These are phyloP conservation scores for Globisporangium abappressorium DNA, from an alignment of 352 stramenopile genomes.

Conservation along the genomic window DNA sequence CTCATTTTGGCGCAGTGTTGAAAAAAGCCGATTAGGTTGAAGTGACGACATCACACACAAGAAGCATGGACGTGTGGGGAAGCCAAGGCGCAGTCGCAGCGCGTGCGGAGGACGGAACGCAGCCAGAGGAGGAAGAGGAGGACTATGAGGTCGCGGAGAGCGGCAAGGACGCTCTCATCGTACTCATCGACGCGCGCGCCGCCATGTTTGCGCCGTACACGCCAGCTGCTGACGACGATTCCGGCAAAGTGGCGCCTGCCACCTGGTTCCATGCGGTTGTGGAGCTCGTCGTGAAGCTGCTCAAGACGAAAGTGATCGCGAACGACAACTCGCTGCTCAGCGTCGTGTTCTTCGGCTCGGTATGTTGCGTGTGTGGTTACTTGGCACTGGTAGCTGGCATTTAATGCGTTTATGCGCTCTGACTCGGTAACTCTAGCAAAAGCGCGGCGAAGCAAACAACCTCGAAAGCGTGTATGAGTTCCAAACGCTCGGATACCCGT, in stretches of 20 bases:
- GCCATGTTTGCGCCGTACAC: slow-evolving; percentile 58
- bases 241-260: slow-evolving; percentile 17
- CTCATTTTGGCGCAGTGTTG: neutral
- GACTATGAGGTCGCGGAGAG: slow-evolving; percentile 53
- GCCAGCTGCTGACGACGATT: slow-evolving; percentile 3
- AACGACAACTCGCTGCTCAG: slow-evolving; percentile 78
- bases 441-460: slow-evolving; percentile 48
- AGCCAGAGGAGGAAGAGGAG: slow-evolving; percentile 41
- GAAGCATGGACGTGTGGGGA: slow-evolving; percentile 46
- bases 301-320: slow-evolving; percentile 79
- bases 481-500: slow-evolving; percentile 69
- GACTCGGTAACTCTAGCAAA: slow-evolving; percentile 36
- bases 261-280: slow-evolving; percentile 78
- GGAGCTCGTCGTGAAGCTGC: slow-evolving; percentile 60
- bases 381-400: too few species aligned
- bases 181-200: slow-evolving; percentile 71
- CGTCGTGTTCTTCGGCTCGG: slow-evolving; percentile 76
- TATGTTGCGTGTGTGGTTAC: slow-evolving; percentile 17
- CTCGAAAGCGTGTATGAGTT: slow-evolving; percentile 78
- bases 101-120: neutral
- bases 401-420: too few species aligned
- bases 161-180: slow-evolving; percentile 74
- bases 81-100: slow-evolving; percentile 5
- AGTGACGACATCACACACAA: neutral
- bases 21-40: neutral